A percentile compares a stretch with the other conserved stretches of the same genome.
These are phyloP conservation scores for Botryotinia narcissicola DNA, from an alignment of 2,329 filamentous ascomycete genomes.

Conservation along the genomic window DNA sequence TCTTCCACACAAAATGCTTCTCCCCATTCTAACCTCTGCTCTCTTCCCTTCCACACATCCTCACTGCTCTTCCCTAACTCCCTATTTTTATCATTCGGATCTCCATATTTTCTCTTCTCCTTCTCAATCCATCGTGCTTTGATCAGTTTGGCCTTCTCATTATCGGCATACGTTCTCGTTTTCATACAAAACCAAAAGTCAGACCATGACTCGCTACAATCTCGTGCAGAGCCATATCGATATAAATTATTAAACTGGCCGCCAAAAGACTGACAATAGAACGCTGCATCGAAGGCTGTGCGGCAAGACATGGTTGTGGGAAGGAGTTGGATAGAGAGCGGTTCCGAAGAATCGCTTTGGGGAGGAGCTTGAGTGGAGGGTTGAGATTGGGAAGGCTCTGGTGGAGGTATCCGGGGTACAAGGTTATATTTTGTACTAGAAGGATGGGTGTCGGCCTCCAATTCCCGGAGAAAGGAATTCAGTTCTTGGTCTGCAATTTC, in stretches of 20 bases:
- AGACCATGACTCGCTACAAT: constrained; percentile 82
- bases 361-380: constrained; percentile 21
- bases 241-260: constrained; percentile 93
- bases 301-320: constrained; percentile 85
- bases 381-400: constrained; percentile 5
- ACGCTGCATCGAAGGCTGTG: constrained; percentile 85
- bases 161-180: constrained; percentile 60
- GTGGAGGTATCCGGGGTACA: constrained; percentile 27
- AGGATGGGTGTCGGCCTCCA: constrained; percentile 32
- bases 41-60: constrained; percentile 81
- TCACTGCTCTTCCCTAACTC: constrained; percentile 72
- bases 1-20: constrained; percentile 30
- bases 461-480: constrained; percentile 39
- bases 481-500: constrained; percentile 39
- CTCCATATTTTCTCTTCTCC: constrained; percentile 57
- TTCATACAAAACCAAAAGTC: constrained; percentile 99
- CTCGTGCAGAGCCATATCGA: constrained; percentile 73
- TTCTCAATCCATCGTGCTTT: constrained; percentile 41
- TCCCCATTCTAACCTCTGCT: constrained; percentile 53
- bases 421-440: constrained; percentile 34
- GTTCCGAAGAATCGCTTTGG: constrained; percentile 30
- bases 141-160: constrained; percentile 52
- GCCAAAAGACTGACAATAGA: constrained; percentile 88
- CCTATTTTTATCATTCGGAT: constrained; percentile 49
- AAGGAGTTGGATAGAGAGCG: constrained; percentile 67